Conservation (phyloP, 2,329 filamentous ascomycete species). For the Myrmaecium sp. region DNA sequence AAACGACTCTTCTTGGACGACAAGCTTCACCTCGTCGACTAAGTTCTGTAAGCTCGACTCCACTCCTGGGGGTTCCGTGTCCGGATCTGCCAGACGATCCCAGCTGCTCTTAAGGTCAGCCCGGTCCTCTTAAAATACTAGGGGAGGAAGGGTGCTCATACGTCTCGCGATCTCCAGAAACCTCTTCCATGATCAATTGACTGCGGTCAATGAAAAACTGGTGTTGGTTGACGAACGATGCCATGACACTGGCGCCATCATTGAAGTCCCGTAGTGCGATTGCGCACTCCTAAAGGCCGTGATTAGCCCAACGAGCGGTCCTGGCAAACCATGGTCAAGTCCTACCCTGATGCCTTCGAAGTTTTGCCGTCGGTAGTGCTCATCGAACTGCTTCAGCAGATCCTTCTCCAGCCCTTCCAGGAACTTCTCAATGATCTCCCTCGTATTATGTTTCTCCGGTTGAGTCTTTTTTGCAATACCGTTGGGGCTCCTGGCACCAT, state of each 20-base stretch:
- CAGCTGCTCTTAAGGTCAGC: constrained; percentile 35
- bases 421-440: constrained; percentile 91
- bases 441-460: constrained; percentile 51
- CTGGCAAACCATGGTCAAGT: too few relatives aligned
- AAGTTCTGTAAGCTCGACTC: constrained; percentile 85
- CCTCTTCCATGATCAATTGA: constrained; percentile 77
- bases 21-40: constrained; percentile 83
- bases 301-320: not conserved
- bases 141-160: constrained; percentile 4
- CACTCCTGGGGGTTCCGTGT: constrained; percentile 77
- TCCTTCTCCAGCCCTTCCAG: constrained; percentile 92
- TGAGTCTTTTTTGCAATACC: constrained; percentile 10
- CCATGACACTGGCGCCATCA: constrained; percentile 86
- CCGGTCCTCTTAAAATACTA: not conserved
- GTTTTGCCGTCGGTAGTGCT: constrained; percentile 87
- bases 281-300: constrained; percentile 63
- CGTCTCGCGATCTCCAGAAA: constrained; percentile 50
- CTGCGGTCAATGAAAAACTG: constrained; percentile 97
- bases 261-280: constrained; percentile 92
- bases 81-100: constrained; percentile 87
- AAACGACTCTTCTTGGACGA: constrained; percentile 91
- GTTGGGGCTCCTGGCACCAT: constrained; percentile 14
- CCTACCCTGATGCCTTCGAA: constrained; percentile 77
- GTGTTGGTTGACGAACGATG: constrained; percentile 94
- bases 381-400: constrained; percentile 87